Conservation (phyloP, 495 filamentous ascomycete genomes). For the Hypoxylon trugodes region DNA sequence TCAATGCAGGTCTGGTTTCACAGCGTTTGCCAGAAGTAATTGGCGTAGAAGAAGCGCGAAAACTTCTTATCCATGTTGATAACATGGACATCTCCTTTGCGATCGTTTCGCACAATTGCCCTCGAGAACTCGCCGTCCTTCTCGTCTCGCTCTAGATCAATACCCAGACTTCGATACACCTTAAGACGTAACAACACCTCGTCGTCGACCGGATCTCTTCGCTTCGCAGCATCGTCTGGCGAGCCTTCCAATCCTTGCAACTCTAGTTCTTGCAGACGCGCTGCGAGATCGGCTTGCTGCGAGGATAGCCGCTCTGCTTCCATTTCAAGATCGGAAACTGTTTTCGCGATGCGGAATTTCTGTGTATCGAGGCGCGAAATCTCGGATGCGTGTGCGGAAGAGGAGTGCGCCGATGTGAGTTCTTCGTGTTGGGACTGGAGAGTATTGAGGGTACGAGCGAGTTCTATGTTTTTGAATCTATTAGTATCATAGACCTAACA, state of each 20-base stretch:
- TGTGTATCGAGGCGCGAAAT: slow-evolving; percentile 88
- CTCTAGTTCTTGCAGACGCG: slow-evolving; percentile 81
- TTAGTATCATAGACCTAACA: slow-evolving; percentile 5
- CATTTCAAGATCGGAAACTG: slow-evolving; percentile 86
- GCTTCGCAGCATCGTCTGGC: slow-evolving; percentile 38
- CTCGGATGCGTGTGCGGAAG: slow-evolving; percentile 77
- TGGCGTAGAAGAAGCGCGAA: slow-evolving; percentile 89
- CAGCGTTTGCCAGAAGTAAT: slow-evolving; percentile 94
- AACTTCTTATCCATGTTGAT: slow-evolving; percentile 95
- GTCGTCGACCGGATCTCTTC: slow-evolving; percentile 55
- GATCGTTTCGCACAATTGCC: slow-evolving; percentile 84
- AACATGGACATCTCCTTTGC: slow-evolving; percentile 91
- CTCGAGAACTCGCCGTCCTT: slow-evolving; percentile 81
- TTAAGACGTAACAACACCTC: slow-evolving; percentile 77
- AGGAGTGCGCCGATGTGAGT: slow-evolving; percentile 72
- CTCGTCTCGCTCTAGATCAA: slow-evolving; percentile 85
- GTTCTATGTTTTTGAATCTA: slow-evolving; percentile 51
- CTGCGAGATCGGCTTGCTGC: slow-evolving; percentile 79
- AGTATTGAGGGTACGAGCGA: slow-evolving; percentile 75
- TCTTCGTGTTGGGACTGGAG: slow-evolving; percentile 75
- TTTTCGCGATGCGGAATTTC: slow-evolving; percentile 93
- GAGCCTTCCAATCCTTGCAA: slow-evolving; percentile 77
- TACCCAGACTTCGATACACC: slow-evolving; percentile 88
- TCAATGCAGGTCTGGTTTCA: slow-evolving; percentile 49
- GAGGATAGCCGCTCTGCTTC: slow-evolving; percentile 86